Evolutionary conservation across 1,284 basidiomycete genomes (phyloP), one percentile per base, ranked within the genome.

Genomic region (Wolfiporia cocos): DNA sequence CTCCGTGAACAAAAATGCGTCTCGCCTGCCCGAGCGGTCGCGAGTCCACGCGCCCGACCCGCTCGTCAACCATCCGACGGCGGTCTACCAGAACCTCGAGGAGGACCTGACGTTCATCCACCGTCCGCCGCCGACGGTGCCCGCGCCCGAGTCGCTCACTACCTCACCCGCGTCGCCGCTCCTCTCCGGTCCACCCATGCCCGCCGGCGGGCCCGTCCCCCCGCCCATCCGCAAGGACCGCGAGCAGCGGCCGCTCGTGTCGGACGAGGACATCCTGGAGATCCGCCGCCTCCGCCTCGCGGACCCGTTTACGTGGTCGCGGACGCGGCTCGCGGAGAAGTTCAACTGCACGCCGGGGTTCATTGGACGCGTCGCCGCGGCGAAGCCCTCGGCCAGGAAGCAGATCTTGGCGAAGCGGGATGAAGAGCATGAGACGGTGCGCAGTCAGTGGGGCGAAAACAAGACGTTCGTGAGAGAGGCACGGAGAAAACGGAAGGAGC

Each of bases 71-170:
- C 75, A 72, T 47, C 70, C 78, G 14, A 69, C 73, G 34, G 79
- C 78, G 26, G 62, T 65, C 24, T 73, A 80, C 50, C 74, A 74
- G n/a, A 49, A 68, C 9, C 63, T 86, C 32, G 61, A 71, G 3
- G 76, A 76, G 44, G 70, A 73, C 47, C 59, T 86, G 42, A 85
- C 83, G 1, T 88, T 89, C 58, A 79, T 89, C 47, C 83, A 85
- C 58, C 79, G 86, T 33, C 83, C 83, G 20, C 86, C 86, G 0
- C 83, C 86, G 0, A 76, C 81, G 2, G 72, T 77, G 7, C 79
- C 82, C 4, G 71, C 84, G 12, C 84, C 85, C 4, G 66, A 72
- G 46, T 89, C 86, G 15, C 74, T 78, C 44, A 80, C 77, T 2
- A 76, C 77, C 7, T 67, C 71, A 12, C 86, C 86, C 11, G 63